Evolutionary conservation across 257 asterid species (phyloP).

Genomic region (Cordia subcordata): DNA sequence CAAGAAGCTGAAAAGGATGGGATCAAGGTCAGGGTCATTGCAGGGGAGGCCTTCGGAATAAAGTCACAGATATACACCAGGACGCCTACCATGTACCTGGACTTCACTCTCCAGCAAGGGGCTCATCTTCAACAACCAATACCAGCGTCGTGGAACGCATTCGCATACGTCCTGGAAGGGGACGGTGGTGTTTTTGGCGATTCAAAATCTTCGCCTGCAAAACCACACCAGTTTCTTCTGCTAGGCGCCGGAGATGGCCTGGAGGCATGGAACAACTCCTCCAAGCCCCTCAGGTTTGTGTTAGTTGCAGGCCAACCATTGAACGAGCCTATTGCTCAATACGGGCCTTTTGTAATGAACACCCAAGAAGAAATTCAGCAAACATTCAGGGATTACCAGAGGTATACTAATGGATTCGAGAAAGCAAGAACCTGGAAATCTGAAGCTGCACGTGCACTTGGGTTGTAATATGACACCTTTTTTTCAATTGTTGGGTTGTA

Average conservation of each 20-base stretch:
- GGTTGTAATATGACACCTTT: not conserved
- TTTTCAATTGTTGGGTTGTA: too few species aligned
- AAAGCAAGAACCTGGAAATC: slow-evolving; percentile 1
- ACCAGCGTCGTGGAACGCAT: slow-evolving; percentile 2
- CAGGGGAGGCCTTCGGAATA: slow-evolving; percentile 6
- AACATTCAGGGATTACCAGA: not conserved
- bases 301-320: not conserved
- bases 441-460: not conserved
- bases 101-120: not conserved
- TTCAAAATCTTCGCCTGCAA: not conserved
- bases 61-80: not conserved
- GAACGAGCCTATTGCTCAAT: not conserved
- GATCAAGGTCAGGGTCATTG: slow-evolving; percentile 18
- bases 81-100: slow-evolving; percentile 1
- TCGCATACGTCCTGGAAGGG: not conserved
- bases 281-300: not conserved
- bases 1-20: slow-evolving; percentile 59
- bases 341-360: slow-evolving; percentile 61
- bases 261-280: slow-evolving; percentile 3
- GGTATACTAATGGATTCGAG: slow-evolving; percentile 1
- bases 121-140: slow-evolving; percentile 5
- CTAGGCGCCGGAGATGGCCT: slow-evolving; percentile 1
- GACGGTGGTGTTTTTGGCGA: not conserved
- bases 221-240: not conserved
- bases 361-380: slow-evolving; percentile 9